Base-by-base conservation (phyloP, 1,284 basidiomycete genomes). In the Microbotryomycetes sp. region DNA sequence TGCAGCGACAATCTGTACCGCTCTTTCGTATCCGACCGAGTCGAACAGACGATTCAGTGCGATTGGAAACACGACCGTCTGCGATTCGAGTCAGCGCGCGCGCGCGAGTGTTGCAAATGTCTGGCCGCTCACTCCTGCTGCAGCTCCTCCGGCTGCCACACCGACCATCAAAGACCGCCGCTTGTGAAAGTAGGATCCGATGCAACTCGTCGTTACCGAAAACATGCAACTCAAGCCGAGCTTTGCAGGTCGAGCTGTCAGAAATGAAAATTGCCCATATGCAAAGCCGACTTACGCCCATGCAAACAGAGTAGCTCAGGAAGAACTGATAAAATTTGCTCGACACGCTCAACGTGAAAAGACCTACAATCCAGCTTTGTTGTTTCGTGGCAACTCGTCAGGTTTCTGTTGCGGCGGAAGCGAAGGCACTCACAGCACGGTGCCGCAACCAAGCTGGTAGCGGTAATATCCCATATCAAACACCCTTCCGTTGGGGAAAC, bases 131-230 rank as follows among this genome's bases (percentile, higher is more conserved):
- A 57, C 57, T 1, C 61, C 61, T 1, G 46, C 11, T 1, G 57
- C 57, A 5, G 57, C 61, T 0, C 57, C 48, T 0, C 27, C 31
- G 0, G 57, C 51, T 0, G 26, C 41, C 18, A 31, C 45, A 6
- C 61, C 61, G 35, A 59, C 49, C 57, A 62, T 59, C 18, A 59
- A 26, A 0, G 57, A 53, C 5, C 61, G 61, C 24, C 41, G 50
- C 3, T 23, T 35, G 26, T 23, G 21, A 31, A 59, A 62, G 49
- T 59, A 62, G n/a, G 57, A 55, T 7, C 52, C 61, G 15, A 62
- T 52, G 49, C 52, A 54, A 16, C 57, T 47, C 0, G 56, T 31
- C 1, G 55, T 53, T 1, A 53, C 35, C 0, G 54, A 6, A 29
- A 62, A 62, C 23, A 62, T 31, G 23, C 50, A 5, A 21, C 61